Evolutionary conservation across 495 filamentous ascomycete species (phyloP).

Genomic region (Xylaria bambusicola): DNA sequence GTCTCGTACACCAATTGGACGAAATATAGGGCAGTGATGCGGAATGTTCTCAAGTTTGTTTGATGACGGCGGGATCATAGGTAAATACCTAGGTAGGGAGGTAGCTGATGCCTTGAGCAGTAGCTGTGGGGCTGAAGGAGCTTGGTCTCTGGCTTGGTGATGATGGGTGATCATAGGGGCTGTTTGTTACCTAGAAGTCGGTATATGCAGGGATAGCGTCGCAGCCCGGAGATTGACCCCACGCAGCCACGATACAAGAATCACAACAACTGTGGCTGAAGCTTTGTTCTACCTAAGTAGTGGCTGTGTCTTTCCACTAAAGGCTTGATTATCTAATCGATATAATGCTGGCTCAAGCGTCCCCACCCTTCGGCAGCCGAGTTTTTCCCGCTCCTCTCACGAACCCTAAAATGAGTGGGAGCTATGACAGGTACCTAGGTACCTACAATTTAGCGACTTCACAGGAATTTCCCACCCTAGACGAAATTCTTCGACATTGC

Average conservation of each 20-base stretch:
- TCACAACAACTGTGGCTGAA: slow-evolving; percentile 14
- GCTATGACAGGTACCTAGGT: slow-evolving; percentile 23
- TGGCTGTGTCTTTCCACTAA: too few relatives aligned
- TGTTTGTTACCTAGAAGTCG: not conserved
- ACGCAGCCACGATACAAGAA: too few relatives aligned
- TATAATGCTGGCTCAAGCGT: not conserved
- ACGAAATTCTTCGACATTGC: slow-evolving; percentile 34
- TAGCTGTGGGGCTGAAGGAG: slow-evolving; percentile 2
- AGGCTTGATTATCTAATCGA: too few relatives aligned
- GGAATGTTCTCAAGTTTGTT: not conserved
- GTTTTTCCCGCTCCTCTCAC: slow-evolving; percentile 18
- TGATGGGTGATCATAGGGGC: not conserved
- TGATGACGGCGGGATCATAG: slow-evolving; percentile 6
- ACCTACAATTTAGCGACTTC: slow-evolving; percentile 35
- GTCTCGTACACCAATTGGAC: not conserved
- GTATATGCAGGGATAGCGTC: too few relatives aligned
- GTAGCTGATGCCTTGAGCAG: not conserved
- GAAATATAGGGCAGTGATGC: not conserved
- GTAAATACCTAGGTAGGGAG: too few relatives aligned
- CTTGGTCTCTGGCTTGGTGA: too few relatives aligned
- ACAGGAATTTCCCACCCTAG: slow-evolving; percentile 36
- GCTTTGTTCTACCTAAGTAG: not conserved
- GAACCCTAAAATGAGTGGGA: slow-evolving; percentile 20
- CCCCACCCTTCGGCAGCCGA: slow-evolving; percentile 18
- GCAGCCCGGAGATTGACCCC: not conserved